Conservation (phyloP, 352 stramenopile species). For the Peronospora tabacina region DNA sequence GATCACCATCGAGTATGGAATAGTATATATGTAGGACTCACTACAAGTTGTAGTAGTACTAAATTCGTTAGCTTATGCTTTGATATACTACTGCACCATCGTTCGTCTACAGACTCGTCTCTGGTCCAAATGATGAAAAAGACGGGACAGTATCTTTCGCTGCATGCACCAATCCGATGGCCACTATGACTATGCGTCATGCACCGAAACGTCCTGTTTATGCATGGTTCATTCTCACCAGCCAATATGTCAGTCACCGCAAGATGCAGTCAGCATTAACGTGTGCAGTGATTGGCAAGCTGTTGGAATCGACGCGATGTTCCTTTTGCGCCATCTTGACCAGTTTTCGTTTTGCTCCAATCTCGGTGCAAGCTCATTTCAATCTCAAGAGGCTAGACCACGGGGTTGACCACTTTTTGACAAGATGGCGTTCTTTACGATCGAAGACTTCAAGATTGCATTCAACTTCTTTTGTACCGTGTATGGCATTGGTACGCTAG, state of each 20-base stretch:
- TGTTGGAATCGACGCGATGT: conserved; percentile 11
- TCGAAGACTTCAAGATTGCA: conserved; percentile 54
- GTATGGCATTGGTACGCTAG: conserved; percentile 58
- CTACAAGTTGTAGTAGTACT: too few species aligned
- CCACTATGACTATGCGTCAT: conserved; percentile 14
- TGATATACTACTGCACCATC: too few species aligned
- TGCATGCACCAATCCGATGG: conserved; percentile 22
- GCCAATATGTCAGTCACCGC: conserved; percentile 9
- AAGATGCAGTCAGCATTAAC: too few species aligned
- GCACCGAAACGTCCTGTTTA: conserved; percentile 12
- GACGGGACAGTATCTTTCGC: conserved; percentile 4
- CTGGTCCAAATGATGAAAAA: conserved; percentile 12
- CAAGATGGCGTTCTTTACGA: conserved; percentile 44
- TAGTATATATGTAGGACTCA: too few species aligned
- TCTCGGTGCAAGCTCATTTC: background rate
- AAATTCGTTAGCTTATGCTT: too few species aligned
- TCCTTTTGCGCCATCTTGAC: conserved; percentile 15
- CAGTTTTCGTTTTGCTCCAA: conserved; percentile 19
- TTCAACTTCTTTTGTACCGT: conserved; percentile 65
- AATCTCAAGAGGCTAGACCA: too few species aligned
- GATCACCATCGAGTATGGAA: too few species aligned
- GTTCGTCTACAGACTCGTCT: conserved; percentile 6
- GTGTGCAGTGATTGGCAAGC: conserved; percentile 14
- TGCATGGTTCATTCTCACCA: conserved; percentile 4
- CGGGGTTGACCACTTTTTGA: too few species aligned